A percentile compares a stretch with the other conserved stretches of the same genome.
These are phyloP conservation scores for Stagonosporopsis rhizophila DNA, from an alignment of 2,329 filamentous ascomycete species.

Conservation along the genomic window DNA sequence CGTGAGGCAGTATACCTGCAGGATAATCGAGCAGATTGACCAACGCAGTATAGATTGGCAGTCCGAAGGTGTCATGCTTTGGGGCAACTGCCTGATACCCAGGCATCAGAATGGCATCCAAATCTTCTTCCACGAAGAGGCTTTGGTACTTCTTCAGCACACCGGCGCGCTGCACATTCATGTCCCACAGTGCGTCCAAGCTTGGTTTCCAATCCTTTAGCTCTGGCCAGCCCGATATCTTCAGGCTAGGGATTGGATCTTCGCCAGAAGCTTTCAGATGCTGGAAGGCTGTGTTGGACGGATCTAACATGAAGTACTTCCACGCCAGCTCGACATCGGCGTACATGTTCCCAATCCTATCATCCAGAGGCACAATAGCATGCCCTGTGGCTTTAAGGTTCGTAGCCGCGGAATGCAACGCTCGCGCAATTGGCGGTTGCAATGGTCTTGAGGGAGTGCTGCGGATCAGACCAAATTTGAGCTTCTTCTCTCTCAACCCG, in stretches of 20 bases:
- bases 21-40: slow-evolving; percentile 64
- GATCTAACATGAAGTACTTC: slow-evolving; percentile 54
- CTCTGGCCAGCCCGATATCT: slow-evolving; percentile 40
- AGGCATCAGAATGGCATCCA: slow-evolving; percentile 61
- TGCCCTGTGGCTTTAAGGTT: slow-evolving; percentile 56
- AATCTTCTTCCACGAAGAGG: slow-evolving; percentile 48
- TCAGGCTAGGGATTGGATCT: slow-evolving; percentile 53
- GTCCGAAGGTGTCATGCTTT: slow-evolving; percentile 59
- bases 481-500: slow-evolving; percentile 8
- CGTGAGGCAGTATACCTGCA: slow-evolving; percentile 57
- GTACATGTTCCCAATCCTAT: slow-evolving; percentile 40
- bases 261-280: slow-evolving; percentile 53
- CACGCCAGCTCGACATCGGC: slow-evolving; percentile 47
- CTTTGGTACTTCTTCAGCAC: slow-evolving; percentile 53
- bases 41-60: slow-evolving; percentile 57
- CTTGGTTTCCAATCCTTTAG: slow-evolving; percentile 41
- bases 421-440: slow-evolving; percentile 59
- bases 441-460: slow-evolving; percentile 59
- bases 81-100: slow-evolving; percentile 60
- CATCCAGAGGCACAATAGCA: slow-evolving; percentile 43
- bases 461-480: slow-evolving; percentile 59
- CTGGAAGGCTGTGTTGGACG: slow-evolving; percentile 40
- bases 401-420: slow-evolving; percentile 52
- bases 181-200: slow-evolving; percentile 52
- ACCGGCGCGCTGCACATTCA: slow-evolving; percentile 50